A percentile compares a stretch with the other conserved stretches of the same genome.
phyloP scores from a whole-genome alignment of 208 protist species.

The Strigomonas galati region DNA sequence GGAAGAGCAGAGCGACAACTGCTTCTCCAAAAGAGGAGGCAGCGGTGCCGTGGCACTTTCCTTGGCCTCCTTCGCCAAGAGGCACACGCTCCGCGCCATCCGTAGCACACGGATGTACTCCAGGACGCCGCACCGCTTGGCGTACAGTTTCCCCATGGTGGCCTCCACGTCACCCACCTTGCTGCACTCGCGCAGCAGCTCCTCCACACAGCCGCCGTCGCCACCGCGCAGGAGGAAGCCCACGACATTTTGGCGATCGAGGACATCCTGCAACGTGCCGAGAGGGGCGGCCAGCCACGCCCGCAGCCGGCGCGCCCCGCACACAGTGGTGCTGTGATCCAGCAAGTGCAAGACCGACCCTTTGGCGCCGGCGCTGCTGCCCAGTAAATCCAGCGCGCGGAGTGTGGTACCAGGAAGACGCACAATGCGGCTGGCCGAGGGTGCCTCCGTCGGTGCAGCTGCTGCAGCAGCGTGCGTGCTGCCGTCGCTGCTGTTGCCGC shows the following conservation, averaged over 20 bases:
- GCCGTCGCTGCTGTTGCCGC: not conserved
- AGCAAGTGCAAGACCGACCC: constrained; percentile 63
- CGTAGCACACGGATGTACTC: constrained; percentile 76
- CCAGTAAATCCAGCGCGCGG: constrained; percentile 80
- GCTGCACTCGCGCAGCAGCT: constrained; percentile 63
- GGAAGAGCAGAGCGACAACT: constrained; percentile 26
- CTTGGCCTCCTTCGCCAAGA: constrained; percentile 12
- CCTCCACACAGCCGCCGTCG: constrained; percentile 39
- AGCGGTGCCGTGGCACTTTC: not conserved
- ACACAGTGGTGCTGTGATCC: constrained; percentile 64
- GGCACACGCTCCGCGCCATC: constrained; percentile 30
- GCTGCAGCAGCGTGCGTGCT: not conserved
- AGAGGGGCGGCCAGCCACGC: constrained; percentile 69
- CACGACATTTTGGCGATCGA: constrained; percentile 45
- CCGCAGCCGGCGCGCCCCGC: constrained; percentile 58
- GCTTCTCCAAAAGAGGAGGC: constrained; percentile 25
- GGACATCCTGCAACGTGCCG: constrained; percentile 26
- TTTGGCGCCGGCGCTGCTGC: constrained; percentile 45
- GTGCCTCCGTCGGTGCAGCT: not conserved
- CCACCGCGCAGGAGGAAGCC: constrained; percentile 32
- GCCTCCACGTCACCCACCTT: constrained; percentile 77
- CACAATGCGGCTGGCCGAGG: constrained; percentile 15
- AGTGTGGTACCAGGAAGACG: constrained; percentile 62
- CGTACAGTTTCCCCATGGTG: constrained; percentile 65
- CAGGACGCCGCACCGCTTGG: constrained; percentile 61